These are phyloP conservation scores for Pythium folliculosum DNA, from an alignment of 352 stramenopile genomes.

Conservation along the genomic window DNA sequence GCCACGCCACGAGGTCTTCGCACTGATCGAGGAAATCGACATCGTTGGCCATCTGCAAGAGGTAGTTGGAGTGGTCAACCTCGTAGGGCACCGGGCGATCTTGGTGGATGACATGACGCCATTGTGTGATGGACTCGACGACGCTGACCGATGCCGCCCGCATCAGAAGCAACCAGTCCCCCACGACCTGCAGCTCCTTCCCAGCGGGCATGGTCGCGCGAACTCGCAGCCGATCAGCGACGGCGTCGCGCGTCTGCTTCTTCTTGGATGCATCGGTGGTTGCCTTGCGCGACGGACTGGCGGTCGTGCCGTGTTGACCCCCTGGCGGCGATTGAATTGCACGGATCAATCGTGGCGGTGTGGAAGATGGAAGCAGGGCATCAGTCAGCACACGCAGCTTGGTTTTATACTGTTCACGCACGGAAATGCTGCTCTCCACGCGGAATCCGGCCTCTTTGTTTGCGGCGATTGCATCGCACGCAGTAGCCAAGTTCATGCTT, in stretches of 20 bases:
- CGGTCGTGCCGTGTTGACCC: too few species aligned
- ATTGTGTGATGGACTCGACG: slow-evolving; percentile 47
- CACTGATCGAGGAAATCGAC: slow-evolving; percentile 50
- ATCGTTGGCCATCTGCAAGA: slow-evolving; percentile 58
- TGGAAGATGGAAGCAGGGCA: slow-evolving; percentile 17
- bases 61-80: slow-evolving; percentile 45
- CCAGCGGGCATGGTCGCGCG: slow-evolving; percentile 28
- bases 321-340: neutral
- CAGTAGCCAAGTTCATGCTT: neutral
- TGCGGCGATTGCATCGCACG: neutral
- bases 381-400: slow-evolving; percentile 34
- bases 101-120: slow-evolving; percentile 42
- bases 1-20: slow-evolving; percentile 46
- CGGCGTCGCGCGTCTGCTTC: slow-evolving; percentile 21
- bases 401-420: slow-evolving; percentile 54
- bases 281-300: neutral
- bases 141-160: slow-evolving; percentile 60
- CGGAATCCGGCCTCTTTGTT: slow-evolving; percentile 42
- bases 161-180: slow-evolving; percentile 52
- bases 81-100: slow-evolving; percentile 40
- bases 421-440: slow-evolving; percentile 45
- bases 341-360: neutral
- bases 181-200: slow-evolving; percentile 58
- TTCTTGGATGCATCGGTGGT: slow-evolving; percentile 26
- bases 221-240: slow-evolving; percentile 23